A percentile compares a stretch with the other conserved stretches of the same genome.
Evolutionary conservation across 2,329 filamentous ascomycete species (phyloP).

Genomic region (Epichloe sp.): DNA sequence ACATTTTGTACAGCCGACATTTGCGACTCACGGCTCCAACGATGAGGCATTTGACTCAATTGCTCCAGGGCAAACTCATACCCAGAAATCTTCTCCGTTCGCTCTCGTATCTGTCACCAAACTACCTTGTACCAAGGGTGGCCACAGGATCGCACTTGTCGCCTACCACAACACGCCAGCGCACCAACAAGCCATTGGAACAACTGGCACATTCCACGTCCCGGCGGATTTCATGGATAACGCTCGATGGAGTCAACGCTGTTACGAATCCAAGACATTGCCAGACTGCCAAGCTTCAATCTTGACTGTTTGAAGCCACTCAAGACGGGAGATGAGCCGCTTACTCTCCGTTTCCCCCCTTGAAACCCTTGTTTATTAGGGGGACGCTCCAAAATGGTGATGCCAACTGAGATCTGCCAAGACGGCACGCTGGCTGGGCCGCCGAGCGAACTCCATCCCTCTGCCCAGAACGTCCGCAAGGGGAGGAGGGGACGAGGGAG

Average conservation of each 20-base stretch:
- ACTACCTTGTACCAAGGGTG: too few relatives aligned
- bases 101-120: too few relatives aligned
- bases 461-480: not conserved
- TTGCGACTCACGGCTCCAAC: too few relatives aligned
- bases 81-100: too few relatives aligned
- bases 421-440: not conserved
- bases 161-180: not conserved
- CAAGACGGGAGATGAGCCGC: not conserved
- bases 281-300: constrained; percentile 1
- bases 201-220: not conserved
- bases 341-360: not conserved
- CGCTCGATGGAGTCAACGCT: not conserved
- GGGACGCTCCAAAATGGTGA: not conserved
- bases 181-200: not conserved
- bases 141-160: too few relatives aligned
- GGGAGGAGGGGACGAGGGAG: not conserved
- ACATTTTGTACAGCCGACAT: not conserved
- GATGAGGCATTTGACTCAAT: too few relatives aligned
- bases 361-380: not conserved
- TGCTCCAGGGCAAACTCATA: too few relatives aligned
- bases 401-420: constrained; percentile 3
- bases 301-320: not conserved
- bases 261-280: constrained; percentile 1
- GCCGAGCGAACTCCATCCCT: too few relatives aligned
- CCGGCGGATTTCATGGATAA: not conserved